Evolutionary conservation across 495 filamentous ascomycete species (phyloP).

Genomic region (Aspergillus funiculosus): DNA sequence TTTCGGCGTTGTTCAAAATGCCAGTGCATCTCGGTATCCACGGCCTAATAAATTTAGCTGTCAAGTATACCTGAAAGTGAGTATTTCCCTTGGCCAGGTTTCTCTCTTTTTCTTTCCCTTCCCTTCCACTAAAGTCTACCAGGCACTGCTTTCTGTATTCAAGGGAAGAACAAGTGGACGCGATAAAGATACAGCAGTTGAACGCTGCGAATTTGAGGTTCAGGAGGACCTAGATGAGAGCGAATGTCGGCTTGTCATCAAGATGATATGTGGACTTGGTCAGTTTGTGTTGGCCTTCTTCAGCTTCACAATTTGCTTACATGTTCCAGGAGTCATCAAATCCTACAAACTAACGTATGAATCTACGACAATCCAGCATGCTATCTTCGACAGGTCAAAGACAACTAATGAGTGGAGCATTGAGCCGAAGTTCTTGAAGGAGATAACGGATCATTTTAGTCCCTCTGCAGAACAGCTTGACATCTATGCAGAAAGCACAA

Average conservation of each 20-base stretch:
- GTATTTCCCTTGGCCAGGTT: not conserved
- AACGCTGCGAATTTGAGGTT: slow-evolving; percentile 79
- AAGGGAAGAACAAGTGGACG: slow-evolving; percentile 56
- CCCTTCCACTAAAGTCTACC: not conserved
- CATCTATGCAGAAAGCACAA: slow-evolving; percentile 66
- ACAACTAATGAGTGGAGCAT: slow-evolving; percentile 76
- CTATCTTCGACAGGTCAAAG: slow-evolving; percentile 68
- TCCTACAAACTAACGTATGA: slow-evolving; percentile 92
- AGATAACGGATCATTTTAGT: slow-evolving; percentile 88
- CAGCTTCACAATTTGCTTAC: not conserved
- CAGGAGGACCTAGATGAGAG: slow-evolving; percentile 63
- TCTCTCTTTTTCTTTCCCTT: not conserved
- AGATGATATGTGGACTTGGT: slow-evolving; percentile 84
- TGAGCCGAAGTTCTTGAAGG: slow-evolving; percentile 64
- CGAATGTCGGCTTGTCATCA: slow-evolving; percentile 75
- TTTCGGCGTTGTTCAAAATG: slow-evolving; percentile 20
- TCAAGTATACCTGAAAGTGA: slow-evolving; percentile 61
- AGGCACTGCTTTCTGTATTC: slow-evolving; percentile 73
- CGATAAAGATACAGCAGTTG: slow-evolving; percentile 73
- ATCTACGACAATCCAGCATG: slow-evolving; percentile 71
- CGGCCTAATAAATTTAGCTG: slow-evolving; percentile 60
- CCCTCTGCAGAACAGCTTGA: slow-evolving; percentile 87
- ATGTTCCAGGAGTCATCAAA: slow-evolving; percentile 67
- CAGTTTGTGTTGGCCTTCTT: slow-evolving; percentile 10
- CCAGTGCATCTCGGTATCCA: slow-evolving; percentile 17